These are phyloP conservation scores for Acrodontium crateriforme DNA, from an alignment of 2,329 filamentous ascomycete genomes.

Conservation along the genomic window DNA sequence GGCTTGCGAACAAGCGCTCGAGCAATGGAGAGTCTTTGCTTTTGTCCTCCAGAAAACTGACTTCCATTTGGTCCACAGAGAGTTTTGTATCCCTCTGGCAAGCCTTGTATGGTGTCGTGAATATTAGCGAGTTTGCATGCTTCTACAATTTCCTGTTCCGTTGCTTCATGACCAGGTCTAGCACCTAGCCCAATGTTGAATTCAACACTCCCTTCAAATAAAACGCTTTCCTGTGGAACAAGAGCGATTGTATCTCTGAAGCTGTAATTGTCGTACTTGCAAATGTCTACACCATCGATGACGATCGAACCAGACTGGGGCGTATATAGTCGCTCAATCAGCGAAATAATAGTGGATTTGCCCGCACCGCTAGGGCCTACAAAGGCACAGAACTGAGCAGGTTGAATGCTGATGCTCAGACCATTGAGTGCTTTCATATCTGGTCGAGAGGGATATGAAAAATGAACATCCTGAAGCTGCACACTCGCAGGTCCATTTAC, in stretches of 20 bases:
- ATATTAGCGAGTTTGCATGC: conserved; percentile 57
- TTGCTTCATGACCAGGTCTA: conserved; percentile 40
- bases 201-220: conserved; percentile 32
- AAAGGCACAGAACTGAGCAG: conserved; percentile 28
- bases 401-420: conserved; percentile 16
- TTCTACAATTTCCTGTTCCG: conserved; percentile 47
- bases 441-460: conserved; percentile 52
- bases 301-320: conserved; percentile 49
- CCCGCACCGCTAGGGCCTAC: conserved; percentile 29
- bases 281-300: conserved; percentile 31
- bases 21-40: conserved; percentile 30
- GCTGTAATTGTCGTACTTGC: conserved; percentile 20
- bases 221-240: conserved; percentile 34
- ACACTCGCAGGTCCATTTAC: conserved; percentile 24
- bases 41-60: conserved; percentile 29
- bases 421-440: conserved; percentile 41
- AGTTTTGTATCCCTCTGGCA: conserved; percentile 54
- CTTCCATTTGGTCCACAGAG: conserved; percentile 28
- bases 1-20: conserved; percentile 30
- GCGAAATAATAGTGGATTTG: conserved; percentile 27
- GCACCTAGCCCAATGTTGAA: conserved; percentile 29
- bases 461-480: conserved; percentile 45
- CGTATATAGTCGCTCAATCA: conserved; percentile 43
- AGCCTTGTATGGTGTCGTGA: conserved; percentile 49
- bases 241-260: conserved; percentile 32